phyloP scores from a whole-genome alignment of 225 moss, liverwort and hornwort genomes.

The Pleurozium schreberi region DNA sequence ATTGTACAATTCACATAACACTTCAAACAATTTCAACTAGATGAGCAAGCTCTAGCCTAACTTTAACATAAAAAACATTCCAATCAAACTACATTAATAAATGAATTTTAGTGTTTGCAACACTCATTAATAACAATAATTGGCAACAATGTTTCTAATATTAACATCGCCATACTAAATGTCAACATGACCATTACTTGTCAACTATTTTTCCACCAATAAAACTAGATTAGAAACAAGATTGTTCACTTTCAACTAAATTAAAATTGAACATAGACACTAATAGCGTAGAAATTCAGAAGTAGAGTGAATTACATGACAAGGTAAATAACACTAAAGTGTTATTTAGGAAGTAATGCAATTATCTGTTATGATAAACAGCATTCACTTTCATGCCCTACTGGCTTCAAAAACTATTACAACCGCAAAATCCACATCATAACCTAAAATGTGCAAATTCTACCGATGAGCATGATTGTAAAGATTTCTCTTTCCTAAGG shows the following conservation, averaged over 20 bases:
- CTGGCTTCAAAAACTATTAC: too few species aligned
- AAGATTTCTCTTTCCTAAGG: too few species aligned
- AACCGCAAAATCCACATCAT: rapidly evolving
- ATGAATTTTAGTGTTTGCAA: neutral
- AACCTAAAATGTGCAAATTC: neutral
- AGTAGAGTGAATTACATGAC: neutral
- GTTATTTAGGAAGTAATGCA: neutral
- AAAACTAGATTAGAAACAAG: neutral
- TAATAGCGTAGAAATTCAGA: neutral
- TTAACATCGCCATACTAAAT: neutral
- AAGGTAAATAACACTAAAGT: too few species aligned
- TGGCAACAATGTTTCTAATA: neutral
- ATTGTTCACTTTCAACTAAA: rapidly evolving
- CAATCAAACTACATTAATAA: neutral
- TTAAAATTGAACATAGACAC: rapidly evolving
- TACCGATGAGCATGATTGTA: rapidly evolving
- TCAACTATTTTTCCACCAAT: rapidly evolving
- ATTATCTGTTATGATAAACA: neutral
- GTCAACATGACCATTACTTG: neutral
- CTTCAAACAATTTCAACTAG: neutral
- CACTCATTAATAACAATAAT: too few species aligned
- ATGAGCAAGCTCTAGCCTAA: neutral
- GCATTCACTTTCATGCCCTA: neutral
- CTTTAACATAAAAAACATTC: neutral
- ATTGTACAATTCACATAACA: too few species aligned